Evolutionary conservation across 192 early-diverging fungal genomes (phyloP).

Genomic region (Coemansia umbellata): DNA sequence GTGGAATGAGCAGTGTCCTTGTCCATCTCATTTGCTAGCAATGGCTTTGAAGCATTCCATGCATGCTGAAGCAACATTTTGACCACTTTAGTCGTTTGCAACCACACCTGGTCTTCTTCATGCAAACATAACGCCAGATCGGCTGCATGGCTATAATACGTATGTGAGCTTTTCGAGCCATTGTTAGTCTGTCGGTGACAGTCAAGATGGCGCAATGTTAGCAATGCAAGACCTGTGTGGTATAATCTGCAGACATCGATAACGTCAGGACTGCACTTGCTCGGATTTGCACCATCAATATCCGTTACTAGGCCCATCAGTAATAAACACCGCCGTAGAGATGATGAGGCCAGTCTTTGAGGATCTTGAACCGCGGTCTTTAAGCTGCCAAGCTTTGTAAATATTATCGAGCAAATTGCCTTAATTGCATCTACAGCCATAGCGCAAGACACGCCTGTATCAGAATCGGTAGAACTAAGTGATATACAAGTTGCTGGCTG

Average conservation of each 20-base stretch:
- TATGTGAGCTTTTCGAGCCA: too few species aligned
- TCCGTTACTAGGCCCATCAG: conserved; percentile 5
- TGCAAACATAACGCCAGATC: not conserved
- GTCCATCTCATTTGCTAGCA: not conserved
- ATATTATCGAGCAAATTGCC: conserved; percentile 25
- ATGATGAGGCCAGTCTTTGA: not conserved
- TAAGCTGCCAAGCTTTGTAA: conserved; percentile 23
- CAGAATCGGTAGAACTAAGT: not conserved
- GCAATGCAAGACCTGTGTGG: conserved; percentile 21
- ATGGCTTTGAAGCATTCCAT: too few species aligned
- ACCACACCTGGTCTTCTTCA: not conserved
- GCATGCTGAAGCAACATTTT: not conserved
- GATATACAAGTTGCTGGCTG: not conserved
- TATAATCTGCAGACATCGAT: conserved; percentile 1
- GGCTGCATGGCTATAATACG: not conserved
- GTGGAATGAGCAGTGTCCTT: not conserved
- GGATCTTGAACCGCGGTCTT: not conserved
- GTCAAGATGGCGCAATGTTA: conserved; percentile 18
- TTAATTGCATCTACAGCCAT: conserved; percentile 18
- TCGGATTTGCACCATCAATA: not conserved
- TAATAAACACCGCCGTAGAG: conserved; percentile 14
- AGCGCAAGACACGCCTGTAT: not conserved
- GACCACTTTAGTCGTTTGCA: not conserved
- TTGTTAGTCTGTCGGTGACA: too few species aligned
- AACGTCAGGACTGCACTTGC: not conserved